Evolutionary conservation across 768 basidiomycete genomes (phyloP), one percentile per base, ranked within the genome.

Genomic region (Mrakia hoshinonis): DNA sequence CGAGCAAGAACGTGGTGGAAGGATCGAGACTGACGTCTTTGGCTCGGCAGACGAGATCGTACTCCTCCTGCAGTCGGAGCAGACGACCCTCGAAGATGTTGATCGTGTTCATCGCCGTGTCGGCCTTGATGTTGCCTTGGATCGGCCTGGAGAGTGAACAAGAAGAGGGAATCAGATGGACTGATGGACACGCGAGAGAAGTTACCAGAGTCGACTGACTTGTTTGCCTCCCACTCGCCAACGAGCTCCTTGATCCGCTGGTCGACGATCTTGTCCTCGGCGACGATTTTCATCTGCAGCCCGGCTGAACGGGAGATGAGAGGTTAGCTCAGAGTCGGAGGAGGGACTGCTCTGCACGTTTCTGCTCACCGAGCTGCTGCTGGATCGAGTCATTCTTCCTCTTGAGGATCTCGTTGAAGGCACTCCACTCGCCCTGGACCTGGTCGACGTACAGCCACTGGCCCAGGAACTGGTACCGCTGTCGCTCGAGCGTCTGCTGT

Each of bases 391-490:
- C 93, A 75, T 93, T 95, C 87, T 98, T 98, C 76, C 96, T 84
- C 83, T 92, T 92, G 79, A 99, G 82, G 70, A 98, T 97, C 81
- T 98, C 95, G 75, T 93, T 92, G 82, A 94, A 98, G 36, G 95
- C 93, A 77, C 90, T 90, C 96, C 96, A 99, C 82, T 99, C 96
- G 24, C 93, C 92, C 73, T 91, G 85, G 60, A 99, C 86, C 78
- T 97, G 96, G 79, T 99, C 96, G 75, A 92, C 92, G 79, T 98
- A 96, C 0, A 98, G 87, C 96, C 96, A 99, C 77, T 98, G 96
- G 55, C 90, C 87, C 2, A 92, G 89, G 77, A 99, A 99, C 76
- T 95, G 92, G 81, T 91, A 99, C 81, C 96, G 83, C 80, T 98
- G 97, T 67, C 94, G 85, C 80, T 99, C 94, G 69, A 99, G 84